A percentile compares a stretch with the other conserved stretches of the same genome.
Conservation (phyloP, 129 eudicot species). For the Arctium lappa region DNA sequence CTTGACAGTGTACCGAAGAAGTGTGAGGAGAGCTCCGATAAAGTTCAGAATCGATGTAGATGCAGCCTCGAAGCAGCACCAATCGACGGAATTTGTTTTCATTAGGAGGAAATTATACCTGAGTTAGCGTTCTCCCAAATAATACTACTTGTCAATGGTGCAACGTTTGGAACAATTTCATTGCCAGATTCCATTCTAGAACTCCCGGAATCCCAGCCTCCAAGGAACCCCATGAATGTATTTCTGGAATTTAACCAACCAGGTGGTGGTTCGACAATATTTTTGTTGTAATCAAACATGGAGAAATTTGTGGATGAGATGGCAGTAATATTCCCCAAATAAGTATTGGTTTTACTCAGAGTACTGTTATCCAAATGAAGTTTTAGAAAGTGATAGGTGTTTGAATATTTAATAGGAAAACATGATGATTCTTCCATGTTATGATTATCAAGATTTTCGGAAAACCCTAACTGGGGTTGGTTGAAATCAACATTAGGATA, state of each 20-base stretch:
- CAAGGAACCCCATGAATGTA: conserved; percentile 27
- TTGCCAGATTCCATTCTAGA: conserved; percentile 6
- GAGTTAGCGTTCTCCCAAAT: conserved; percentile 16
- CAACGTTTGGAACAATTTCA: neutral
- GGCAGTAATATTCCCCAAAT: conserved; percentile 10
- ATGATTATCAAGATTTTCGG: conserved; percentile 24
- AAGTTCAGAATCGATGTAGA: too few relatives aligned
- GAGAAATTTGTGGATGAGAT: conserved; percentile 14
- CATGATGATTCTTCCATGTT: conserved; percentile 25
- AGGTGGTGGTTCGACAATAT: conserved; percentile 20
- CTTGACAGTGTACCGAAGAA: too few relatives aligned
- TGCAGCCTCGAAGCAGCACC: too few relatives aligned
- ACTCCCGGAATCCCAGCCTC: conserved; percentile 33
- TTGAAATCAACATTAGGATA: conserved; percentile 6
- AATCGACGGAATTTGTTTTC: too few relatives aligned
- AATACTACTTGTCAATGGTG: neutral
- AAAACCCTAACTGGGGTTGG: conserved; percentile 27
- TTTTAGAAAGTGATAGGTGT: conserved; percentile 23
- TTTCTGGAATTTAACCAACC: conserved; percentile 37
- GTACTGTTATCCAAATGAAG: conserved; percentile 16
- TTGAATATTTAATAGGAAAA: conserved; percentile 29
- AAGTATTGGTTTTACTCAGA: conserved; percentile 9
- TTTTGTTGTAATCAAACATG: conserved; percentile 18
- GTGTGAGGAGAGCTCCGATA: too few relatives aligned
- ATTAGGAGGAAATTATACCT: neutral